Evolutionary conservation across 148 eudicot genomes (phyloP), one percentile per base, ranked within the genome.

Genomic region (Diospyros lotus): DNA sequence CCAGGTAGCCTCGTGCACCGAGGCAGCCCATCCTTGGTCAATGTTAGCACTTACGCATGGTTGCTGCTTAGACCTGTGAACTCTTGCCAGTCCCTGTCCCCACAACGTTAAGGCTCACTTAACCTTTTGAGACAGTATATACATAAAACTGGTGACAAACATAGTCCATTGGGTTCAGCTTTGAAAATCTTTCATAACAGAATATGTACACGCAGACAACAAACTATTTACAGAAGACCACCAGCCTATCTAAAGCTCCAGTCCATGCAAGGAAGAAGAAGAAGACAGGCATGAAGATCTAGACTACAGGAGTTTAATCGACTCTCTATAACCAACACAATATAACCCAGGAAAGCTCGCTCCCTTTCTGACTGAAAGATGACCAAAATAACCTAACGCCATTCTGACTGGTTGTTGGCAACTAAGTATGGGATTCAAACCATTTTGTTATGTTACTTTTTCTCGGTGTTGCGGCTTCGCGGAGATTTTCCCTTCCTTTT

Each of bases 401-500:
- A 13, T 53, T 55, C 44, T 46, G 13, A 53, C 48, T 40, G 39
- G 61, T 69, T 53, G 12, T 28, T 15, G 61, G 38, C 46, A 14
- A 69, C 60, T 69, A 39, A 39, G 53, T 4, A 69, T 53, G 61
- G 54, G 38, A 60, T 54, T 14, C 41, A 17, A 60, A 4, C 41
- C 9, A 9, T 5, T 69, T 69, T 69, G 41, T 12, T 60, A 28
- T 43, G 73, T 6, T 69, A 48, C 54, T 77, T 77, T 45, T 71
- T 71, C 10, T 53, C 70, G 13, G 13, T 45, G 64, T 50, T 44
- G 50, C 53, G 44, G 50, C 67, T 77, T 9, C 70, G 69, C 11
- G 70, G 39, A 12, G 79, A 77, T 77, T 77, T 77, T 51, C 61
- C 80, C 80, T 77, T 71, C 28, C 0, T 28, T 28, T 28, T 28